A percentile compares a stretch with the other conserved stretches of the same genome.
Evolutionary conservation across 148 eudicot species (phyloP).

Genomic region (Talinum fruticosum): DNA sequence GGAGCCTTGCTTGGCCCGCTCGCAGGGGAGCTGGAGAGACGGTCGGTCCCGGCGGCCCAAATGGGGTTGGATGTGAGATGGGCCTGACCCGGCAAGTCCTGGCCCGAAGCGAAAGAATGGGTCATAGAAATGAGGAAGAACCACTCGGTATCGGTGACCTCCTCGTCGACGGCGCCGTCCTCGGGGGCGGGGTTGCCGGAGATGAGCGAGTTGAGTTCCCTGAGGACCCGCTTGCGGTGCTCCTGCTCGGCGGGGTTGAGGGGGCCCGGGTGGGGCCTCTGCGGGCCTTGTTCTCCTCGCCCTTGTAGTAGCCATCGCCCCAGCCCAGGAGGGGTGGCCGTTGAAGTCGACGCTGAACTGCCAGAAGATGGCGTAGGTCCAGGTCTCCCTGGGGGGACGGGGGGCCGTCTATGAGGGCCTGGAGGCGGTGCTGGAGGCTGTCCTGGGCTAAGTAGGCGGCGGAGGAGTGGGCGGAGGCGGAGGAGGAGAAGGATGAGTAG

Average conservation of each 20-base stretch:
- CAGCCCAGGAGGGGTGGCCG: constrained; percentile 48
- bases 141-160: constrained; percentile 85
- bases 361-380: constrained; percentile 99
- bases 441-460: constrained; percentile 33
- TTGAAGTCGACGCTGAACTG: constrained; percentile 42
- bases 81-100: constrained; percentile 73
- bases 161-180: constrained; percentile 45
- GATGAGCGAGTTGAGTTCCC: constrained; percentile 70
- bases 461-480: neutral
- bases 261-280: neutral
- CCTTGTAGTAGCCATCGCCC: constrained; percentile 93
- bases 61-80: constrained; percentile 31
- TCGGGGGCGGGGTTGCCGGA: constrained; percentile 39
- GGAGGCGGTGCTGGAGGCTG: constrained; percentile 70
- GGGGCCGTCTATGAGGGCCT: constrained; percentile 57
- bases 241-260: constrained; percentile 54
- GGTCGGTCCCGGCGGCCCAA: constrained; percentile 63
- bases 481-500: constrained; percentile 28
- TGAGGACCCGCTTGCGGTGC: constrained; percentile 64
- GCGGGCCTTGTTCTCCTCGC: constrained; percentile 36
- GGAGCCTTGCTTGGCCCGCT: constrained; percentile 54
- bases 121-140: constrained; percentile 81
- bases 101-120: constrained; percentile 49
- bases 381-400: constrained; percentile 32
- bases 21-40: constrained; percentile 35